Evolutionary conservation across 805 yeast species (phyloP), one percentile per base, ranked within the genome.

Genomic region (Scheffersomyces coipomensis): DNA sequence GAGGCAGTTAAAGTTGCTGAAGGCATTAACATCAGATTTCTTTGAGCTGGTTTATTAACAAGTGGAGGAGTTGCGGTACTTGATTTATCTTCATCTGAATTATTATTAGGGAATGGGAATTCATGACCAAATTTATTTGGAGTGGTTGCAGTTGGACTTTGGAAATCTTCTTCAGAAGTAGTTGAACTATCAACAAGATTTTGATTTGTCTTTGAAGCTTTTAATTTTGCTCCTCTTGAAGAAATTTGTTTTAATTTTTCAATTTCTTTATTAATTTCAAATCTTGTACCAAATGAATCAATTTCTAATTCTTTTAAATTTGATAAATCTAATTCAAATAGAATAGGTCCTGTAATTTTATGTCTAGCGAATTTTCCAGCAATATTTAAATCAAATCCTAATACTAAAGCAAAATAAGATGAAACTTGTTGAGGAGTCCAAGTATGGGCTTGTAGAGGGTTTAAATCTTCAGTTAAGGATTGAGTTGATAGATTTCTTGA

Each of bases 361-460:
- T 93, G 98, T 50, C 82, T 78, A 5, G 83, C 80, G 60, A 93
- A 93, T 53, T 85, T 81, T 1, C 85, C 81, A 2, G 95, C 83
- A n/a, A 85, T 78, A 19, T 74, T 78, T 40, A 73, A 60, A 46
- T 88, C 95, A 53, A 88, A 88, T 5, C 93, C 93, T 27, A 81
- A 62, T 19, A 71, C 71, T n/a, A 62, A 46, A 1, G 80, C 74
- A 53, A 93, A 88, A 60, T 88, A 88, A 5, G 82, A 75, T 1
- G 85, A 76, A 1, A 93, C 98, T 52, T 93, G 90, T 38, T 79
- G 78, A 0, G 98, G 93, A 0, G 88, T 68, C 99, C 99, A 93
- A 8, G 64, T 55, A 29, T 60, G 60, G 4, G 78, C 86, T 29
- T 71, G 66, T 19, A 62, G 53, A 1, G 82, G 81, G 40, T 76